A percentile compares a stretch with the other conserved stretches of the same genome.
Evolutionary conservation across 805 yeast genomes (phyloP).

Genomic region (Wickerhamomyces queroliae): DNA sequence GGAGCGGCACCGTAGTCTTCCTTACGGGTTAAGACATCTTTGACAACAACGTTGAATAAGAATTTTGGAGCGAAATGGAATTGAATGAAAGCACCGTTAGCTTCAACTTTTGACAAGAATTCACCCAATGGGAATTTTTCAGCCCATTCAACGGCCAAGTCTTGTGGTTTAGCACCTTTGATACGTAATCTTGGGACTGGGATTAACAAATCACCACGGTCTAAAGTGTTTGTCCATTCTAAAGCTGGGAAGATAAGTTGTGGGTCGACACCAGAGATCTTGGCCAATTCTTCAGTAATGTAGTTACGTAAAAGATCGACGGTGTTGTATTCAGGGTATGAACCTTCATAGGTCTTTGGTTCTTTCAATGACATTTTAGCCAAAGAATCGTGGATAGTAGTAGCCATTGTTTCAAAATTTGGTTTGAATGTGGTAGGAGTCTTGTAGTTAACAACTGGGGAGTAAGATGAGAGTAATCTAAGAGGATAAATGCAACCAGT

Average conservation of each 20-base stretch:
- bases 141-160: conserved; percentile 73
- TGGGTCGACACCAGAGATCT: conserved; percentile 66
- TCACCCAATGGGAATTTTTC: conserved; percentile 67
- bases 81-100: conserved; percentile 89
- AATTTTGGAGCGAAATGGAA: conserved; percentile 71
- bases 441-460: too few relatives aligned
- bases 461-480: too few relatives aligned
- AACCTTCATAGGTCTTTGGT: conserved; percentile 47
- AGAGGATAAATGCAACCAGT: too few relatives aligned
- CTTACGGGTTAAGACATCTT: conserved; percentile 58
- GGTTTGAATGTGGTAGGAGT: too few relatives aligned
- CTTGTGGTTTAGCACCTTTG: conserved; percentile 74
- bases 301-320: conserved; percentile 87
- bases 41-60: conserved; percentile 62
- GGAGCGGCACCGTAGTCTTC: conserved; percentile 68
- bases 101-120: conserved; percentile 62
- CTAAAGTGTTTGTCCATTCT: conserved; percentile 81
- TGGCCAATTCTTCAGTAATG: conserved; percentile 71
- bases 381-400: conserved; percentile 25
- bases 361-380: conserved; percentile 28
- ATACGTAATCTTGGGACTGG: conserved; percentile 92
- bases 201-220: conserved; percentile 87
- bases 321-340: conserved; percentile 74
- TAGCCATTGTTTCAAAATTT: conserved; percentile 10
- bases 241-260: conserved; percentile 73